Conservation (phyloP, 1,284 basidiomycete genomes). For the Fomes fomentarius region DNA sequence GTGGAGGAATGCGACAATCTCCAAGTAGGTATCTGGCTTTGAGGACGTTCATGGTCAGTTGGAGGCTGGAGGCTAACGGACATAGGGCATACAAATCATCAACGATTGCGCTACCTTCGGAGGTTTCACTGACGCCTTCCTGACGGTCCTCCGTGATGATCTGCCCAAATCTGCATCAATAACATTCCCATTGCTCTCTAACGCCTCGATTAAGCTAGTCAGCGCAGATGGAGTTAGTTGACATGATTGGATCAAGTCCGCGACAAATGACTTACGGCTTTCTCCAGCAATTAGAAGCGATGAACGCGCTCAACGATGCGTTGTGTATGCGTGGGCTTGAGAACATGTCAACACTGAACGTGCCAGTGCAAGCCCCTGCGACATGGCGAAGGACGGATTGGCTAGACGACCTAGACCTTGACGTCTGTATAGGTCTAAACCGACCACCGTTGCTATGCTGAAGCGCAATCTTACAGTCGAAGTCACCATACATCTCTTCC, state of each 20-base stretch:
- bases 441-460: background rate
- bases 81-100: slow-evolving; percentile 70
- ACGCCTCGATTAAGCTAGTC: slow-evolving; percentile 36
- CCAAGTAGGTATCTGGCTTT: slow-evolving; percentile 53
- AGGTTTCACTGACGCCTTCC: slow-evolving; percentile 58
- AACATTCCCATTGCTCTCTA: slow-evolving; percentile 59
- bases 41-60: no score
- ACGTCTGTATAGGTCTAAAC: slow-evolving; percentile 42
- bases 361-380: slow-evolving; percentile 58
- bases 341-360: slow-evolving; percentile 54
- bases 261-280: background rate
- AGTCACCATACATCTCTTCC: slow-evolving; percentile 56
- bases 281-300: slow-evolving; percentile 2
- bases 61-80: no score
- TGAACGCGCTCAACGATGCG: slow-evolving; percentile 57
- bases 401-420: slow-evolving; percentile 41
- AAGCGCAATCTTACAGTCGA: slow-evolving; percentile 36
- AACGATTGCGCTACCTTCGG: slow-evolving; percentile 68
- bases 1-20: slow-evolving; percentile 75
- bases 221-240: slow-evolving; percentile 48
- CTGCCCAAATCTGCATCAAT: slow-evolving; percentile 59
- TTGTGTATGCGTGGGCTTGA: slow-evolving; percentile 55
- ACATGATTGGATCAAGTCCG: background rate
- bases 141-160: slow-evolving; percentile 66
- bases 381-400: slow-evolving; percentile 45